Evolutionary conservation across 495 filamentous ascomycete species (phyloP).

Genomic region (Annulohypoxylon nitens): DNA sequence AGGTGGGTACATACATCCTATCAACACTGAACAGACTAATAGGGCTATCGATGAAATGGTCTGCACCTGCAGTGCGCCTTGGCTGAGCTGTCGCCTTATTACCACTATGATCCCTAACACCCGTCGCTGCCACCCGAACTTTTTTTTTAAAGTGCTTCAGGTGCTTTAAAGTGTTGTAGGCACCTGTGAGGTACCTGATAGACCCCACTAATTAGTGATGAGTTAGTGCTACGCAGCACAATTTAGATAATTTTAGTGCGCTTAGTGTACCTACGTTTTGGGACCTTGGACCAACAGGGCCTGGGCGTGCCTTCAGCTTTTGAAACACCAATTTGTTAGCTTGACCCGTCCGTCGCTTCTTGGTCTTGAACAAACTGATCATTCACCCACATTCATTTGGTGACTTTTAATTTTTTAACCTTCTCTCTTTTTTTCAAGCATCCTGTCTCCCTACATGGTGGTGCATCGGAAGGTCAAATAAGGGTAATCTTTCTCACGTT

Average conservation of each 20-base stretch:
- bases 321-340: slow-evolving; percentile 46
- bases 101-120: slow-evolving; percentile 28
- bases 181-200: background rate
- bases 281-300: slow-evolving; percentile 23
- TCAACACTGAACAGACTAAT: background rate
- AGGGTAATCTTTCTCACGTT: background rate
- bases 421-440: background rate
- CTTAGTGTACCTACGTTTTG: slow-evolving; percentile 31
- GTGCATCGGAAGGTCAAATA: background rate
- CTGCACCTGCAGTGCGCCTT: slow-evolving; percentile 36
- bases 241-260: slow-evolving; percentile 8
- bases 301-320: slow-evolving; percentile 35
- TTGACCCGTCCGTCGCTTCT: slow-evolving; percentile 32
- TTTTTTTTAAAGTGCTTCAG: slow-evolving; percentile 8
- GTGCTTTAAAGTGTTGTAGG: slow-evolving; percentile 8
- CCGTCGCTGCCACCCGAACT: slow-evolving; percentile 15
- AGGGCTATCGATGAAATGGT: slow-evolving; percentile 5
- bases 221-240: slow-evolving; percentile 1
- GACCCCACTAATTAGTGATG: slow-evolving; percentile 15
- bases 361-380: slow-evolving; percentile 26
- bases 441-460: slow-evolving; percentile 14
- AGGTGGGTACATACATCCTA: slow-evolving; percentile 20
- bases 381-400: slow-evolving; percentile 38
- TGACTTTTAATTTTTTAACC: slow-evolving; percentile 18
- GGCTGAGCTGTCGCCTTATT: slow-evolving; percentile 41